Evolutionary conservation across 176 grass and related monocot genomes (phyloP).

Genomic region (Chloris gayana): DNA sequence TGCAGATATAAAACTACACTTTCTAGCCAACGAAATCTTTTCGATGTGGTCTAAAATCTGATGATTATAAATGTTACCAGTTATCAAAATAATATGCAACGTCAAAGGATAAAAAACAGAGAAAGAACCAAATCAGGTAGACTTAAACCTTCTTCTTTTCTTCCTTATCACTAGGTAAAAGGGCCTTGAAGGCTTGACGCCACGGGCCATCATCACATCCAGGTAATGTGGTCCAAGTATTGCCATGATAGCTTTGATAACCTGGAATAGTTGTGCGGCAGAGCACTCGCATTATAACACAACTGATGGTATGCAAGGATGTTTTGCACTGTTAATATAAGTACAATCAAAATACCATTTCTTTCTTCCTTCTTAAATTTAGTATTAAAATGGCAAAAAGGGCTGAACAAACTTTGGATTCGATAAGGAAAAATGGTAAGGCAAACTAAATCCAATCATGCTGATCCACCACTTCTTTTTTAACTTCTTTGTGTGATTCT

Average conservation of each 20-base stretch:
- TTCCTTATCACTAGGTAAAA: slow-evolving; percentile 85
- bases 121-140: slow-evolving; percentile 25
- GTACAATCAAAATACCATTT: not conserved
- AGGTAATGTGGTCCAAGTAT: slow-evolving; percentile 79
- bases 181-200: slow-evolving; percentile 83
- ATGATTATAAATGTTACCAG: slow-evolving; percentile 34
- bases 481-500: not conserved
- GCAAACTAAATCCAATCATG: not conserved
- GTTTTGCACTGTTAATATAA: not conserved
- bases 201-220: slow-evolving; percentile 74
- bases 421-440: slow-evolving; percentile 21
- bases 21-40: slow-evolving; percentile 84
- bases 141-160: slow-evolving; percentile 86
- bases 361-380: not conserved
- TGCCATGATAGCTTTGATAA: slow-evolving; percentile 89
- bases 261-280: slow-evolving; percentile 47
- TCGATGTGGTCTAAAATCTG: slow-evolving; percentile 87
- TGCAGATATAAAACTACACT: slow-evolving; percentile 74
- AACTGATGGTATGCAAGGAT: slow-evolving; percentile 10
- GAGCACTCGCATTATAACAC: slow-evolving; percentile 24
- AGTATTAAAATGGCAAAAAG: slow-evolving; percentile 10
- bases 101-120: not conserved
- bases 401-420: not conserved
- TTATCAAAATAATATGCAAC: slow-evolving; percentile 22
- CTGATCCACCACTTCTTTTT: not conserved